Conservation (phyloP, 306 rosid species). For the Fragaria nilgerrensis region DNA sequence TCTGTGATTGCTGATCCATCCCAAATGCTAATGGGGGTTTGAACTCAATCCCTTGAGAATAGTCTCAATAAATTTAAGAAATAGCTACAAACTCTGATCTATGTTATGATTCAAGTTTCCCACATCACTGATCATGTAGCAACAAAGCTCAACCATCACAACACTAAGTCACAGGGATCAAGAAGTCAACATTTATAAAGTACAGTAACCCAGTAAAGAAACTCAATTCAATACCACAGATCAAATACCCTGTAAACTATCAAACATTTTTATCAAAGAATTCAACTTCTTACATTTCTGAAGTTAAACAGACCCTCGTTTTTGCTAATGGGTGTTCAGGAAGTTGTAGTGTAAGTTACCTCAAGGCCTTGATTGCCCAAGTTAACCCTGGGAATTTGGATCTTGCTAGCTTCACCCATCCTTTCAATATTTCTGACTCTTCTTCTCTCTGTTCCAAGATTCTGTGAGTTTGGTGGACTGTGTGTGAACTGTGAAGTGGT, state of each 20-base stretch:
- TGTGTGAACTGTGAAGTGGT: too few relatives aligned
- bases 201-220: neutral
- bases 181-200: neutral
- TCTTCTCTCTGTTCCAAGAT: too few relatives aligned
- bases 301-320: neutral
- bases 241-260: neutral
- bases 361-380: conserved; percentile 11
- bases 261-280: neutral
- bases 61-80: neutral
- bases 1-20: neutral
- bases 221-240: neutral
- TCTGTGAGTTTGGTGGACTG: neutral
- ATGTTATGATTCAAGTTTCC: neutral
- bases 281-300: neutral
- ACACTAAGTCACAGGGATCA: neutral
- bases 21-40: neutral
- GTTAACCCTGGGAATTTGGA: neutral
- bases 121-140: neutral
- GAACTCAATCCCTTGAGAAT: neutral
- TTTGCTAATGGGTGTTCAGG: neutral
- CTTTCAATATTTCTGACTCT: neutral
- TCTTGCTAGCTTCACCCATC: conserved; percentile 10
- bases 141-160: neutral
- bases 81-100: neutral
- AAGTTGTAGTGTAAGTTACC: neutral